Evolutionary conservation across 2,329 filamentous ascomycete genomes (phyloP).

Genomic region (Xylaria hypoxylon): DNA sequence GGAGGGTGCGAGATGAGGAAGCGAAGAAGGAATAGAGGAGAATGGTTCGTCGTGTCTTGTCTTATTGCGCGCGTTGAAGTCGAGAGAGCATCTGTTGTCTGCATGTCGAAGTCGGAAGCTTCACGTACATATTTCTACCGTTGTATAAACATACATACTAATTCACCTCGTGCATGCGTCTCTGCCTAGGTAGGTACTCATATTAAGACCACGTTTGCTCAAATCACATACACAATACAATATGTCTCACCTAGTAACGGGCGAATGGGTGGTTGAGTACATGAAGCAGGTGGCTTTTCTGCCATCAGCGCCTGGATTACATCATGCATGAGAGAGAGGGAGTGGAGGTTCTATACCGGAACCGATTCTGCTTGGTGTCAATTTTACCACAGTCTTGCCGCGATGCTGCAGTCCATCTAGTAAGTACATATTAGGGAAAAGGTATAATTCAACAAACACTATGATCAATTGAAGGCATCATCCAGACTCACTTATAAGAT

Average conservation of each 20-base stretch:
- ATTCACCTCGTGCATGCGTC: not conserved
- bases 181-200: not conserved
- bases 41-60: not conserved
- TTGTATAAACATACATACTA: not conserved
- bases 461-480: too few species aligned
- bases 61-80: too few species aligned
- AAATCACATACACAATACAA: not conserved
- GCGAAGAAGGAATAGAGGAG: conserved; percentile 16
- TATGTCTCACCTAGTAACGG: not conserved
- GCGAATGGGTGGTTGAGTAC: not conserved
- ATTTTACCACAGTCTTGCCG: too few species aligned
- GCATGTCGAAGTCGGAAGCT: not conserved
- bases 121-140: not conserved
- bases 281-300: not conserved
- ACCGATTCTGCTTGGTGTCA: too few species aligned
- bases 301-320: not conserved
- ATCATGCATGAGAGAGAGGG: not conserved
- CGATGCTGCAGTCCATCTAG: too few species aligned
- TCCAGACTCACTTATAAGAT: too few species aligned
- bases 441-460: too few species aligned
- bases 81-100: not conserved
- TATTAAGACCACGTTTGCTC: not conserved
- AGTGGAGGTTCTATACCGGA: not conserved
- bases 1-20: conserved; percentile 16
- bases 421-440: too few species aligned